Evolutionary conservation across 805 yeast species (phyloP), one percentile per base, ranked within the genome.

Genomic region (Hanseniaspora taiwanica): DNA sequence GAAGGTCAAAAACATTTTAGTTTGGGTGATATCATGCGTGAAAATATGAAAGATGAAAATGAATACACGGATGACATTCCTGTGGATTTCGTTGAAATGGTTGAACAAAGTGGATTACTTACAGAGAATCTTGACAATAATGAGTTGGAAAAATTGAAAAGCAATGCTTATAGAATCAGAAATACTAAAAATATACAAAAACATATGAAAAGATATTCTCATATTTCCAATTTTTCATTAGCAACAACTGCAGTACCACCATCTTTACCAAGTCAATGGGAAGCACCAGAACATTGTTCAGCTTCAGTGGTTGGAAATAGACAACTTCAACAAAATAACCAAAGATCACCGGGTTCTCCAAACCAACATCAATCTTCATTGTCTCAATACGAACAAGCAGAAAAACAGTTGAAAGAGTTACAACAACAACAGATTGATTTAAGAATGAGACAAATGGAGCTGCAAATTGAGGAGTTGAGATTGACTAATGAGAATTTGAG

Each of bases 331-430:
- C 25, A 23, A 7, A 7, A 23, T 23, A 10, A 7, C 10, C 25
- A 23, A 23, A 7, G 10, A 23, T 10, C 25, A 23, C 25, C 7
- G 10, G 9, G 10, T 7, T 10, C 7, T 7, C 25, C 7, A 23
- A 7, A 23, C 7, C 25, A 23, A 23, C 25, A 23, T 7, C 25
- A 23, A 7, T 16, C 13, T n/a, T 29, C 16, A 3, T 16, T 18
- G 8, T 29, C 33, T 6, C 16, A 29, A 29, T 29, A n/a, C 9
- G 33, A 29, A 14, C 8, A n/a, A 18, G 98, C 97, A 6, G 98
- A 91, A 62, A 98, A 91, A 69, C 98, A 91, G 60, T 19, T 37
- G 25, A 41, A 35, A 16, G 19, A 37, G 14, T 23, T 41, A 23
- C 38, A 41, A 16, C 44, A 41, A 21, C 44, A 41, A 19, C 40